Evolutionary conservation across 23 red algal species (phyloP).

Genomic region (Gracilariopsis chorda): DNA sequence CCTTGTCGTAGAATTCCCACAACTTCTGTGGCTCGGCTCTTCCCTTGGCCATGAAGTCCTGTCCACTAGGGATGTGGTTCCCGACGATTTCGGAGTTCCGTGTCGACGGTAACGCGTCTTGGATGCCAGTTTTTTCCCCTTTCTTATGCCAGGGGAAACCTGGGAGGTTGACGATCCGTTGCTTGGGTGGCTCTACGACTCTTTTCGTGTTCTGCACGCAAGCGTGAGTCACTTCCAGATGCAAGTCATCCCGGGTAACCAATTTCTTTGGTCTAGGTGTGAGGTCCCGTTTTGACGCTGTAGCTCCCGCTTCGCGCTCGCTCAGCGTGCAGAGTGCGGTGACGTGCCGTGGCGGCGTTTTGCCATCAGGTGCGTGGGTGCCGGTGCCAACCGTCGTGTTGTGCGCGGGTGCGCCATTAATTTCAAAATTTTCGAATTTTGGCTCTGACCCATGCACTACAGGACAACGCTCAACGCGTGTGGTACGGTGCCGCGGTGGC

Average conservation of each 20-base stretch:
- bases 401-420: neutral
- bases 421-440: neutral
- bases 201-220: neutral
- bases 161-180: neutral
- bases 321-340: neutral
- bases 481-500: too few species aligned
- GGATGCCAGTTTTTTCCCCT: too few species aligned
- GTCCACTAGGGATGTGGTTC: too few species aligned
- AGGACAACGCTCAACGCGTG: neutral
- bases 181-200: neutral
- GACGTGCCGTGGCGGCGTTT: neutral
- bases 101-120: neutral
- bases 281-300: neutral
- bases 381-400: neutral
- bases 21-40: too few species aligned
- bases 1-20: too few species aligned
- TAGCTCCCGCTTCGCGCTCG: neutral
- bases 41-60: too few species aligned
- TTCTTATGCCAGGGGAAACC: neutral
- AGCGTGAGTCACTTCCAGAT: neutral
- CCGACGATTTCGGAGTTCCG: neutral
- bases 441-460: neutral
- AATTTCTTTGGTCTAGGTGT: neutral
- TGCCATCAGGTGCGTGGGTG: neutral
- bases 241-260: neutral